Base-by-base conservation (phyloP, 2,329 filamentous ascomycete species). In the Fusarium neocosmosporiellum region DNA sequence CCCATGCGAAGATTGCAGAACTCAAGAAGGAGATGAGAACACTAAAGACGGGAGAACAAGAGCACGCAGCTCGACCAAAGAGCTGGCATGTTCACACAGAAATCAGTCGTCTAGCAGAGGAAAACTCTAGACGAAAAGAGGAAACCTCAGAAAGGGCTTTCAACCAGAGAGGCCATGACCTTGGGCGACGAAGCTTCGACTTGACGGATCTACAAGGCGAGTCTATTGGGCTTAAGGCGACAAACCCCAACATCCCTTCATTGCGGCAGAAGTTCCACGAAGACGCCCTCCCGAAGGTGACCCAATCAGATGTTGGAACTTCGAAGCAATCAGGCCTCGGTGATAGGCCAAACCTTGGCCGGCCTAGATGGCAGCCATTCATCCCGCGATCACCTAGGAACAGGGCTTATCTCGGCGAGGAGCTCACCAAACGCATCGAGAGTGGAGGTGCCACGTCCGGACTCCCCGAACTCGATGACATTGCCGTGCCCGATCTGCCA, bases 1-100 rank as follows among this genome's bases (percentile, higher is more conserved):
- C 89, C 63, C 88, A 90, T 66, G 83, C 84, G 41, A 89, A 89
- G 78, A 89, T 91, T 67, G 81, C 85, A 10, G 84, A 87, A 48
- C 83, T 91, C 9, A 88, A 88, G 78, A 87, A 86, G 72, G 86
- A 89, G 71, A 78, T 90, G 41, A 84, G 83, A 66, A 79, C 79
- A 1, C 79, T 90, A 4, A 87, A 86, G 75, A 75, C 75, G 8
- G 46, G 71, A 16, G 73, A 75, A 8, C 63, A 69, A 9, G 72
- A 73, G 10, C 62, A 43, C 8, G 72, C 65, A 24, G 34, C 68
- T 20, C 76, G 78, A 36, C 80, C 79, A 7, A 78, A 73, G 54
- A 81, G 77, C 67, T 80, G 78, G 79, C 79, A 81, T 57, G 59
- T 76, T 16, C 73, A 70, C 14, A 73, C 71, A 46, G 75, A 75